Conservation (phyloP, 2,329 filamentous ascomycete genomes). For the Aspergillus sp. region DNA sequence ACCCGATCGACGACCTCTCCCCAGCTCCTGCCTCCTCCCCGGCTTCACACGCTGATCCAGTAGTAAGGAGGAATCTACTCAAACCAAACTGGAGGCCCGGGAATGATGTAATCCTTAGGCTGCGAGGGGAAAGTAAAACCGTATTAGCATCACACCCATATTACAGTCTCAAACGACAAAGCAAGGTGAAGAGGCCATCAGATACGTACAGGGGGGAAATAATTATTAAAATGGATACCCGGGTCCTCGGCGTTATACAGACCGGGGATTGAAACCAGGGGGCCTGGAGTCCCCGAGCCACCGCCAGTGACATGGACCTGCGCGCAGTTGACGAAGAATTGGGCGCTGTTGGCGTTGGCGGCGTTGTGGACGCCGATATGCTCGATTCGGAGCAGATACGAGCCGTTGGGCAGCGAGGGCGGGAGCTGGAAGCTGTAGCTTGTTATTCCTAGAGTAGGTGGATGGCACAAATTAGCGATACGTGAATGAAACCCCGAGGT, state of each 20-base stretch:
- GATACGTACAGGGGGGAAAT: neutral
- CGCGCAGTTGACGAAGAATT: slow-evolving; percentile 53
- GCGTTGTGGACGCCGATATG: slow-evolving; percentile 55
- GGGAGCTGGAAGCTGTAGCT: slow-evolving; percentile 42
- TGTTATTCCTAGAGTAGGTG: slow-evolving; percentile 28
- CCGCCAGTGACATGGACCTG: slow-evolving; percentile 51
- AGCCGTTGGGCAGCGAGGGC: slow-evolving; percentile 49
- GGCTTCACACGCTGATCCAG: too few relatives aligned
- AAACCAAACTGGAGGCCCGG: too few relatives aligned
- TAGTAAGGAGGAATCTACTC: too few relatives aligned
- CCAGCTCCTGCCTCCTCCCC: too few relatives aligned
- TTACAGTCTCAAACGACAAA: too few relatives aligned
- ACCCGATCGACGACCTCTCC: too few relatives aligned
- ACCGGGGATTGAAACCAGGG: slow-evolving; percentile 23
- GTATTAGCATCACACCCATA: too few relatives aligned
- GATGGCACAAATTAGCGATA: too few relatives aligned
- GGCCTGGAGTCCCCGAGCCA: slow-evolving; percentile 32
- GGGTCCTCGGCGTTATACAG: slow-evolving; percentile 24
- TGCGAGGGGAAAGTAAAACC: too few relatives aligned
- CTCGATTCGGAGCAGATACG: slow-evolving; percentile 56
- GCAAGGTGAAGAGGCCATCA: too few relatives aligned
- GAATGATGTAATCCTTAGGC: too few relatives aligned
- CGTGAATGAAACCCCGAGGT: too few relatives aligned
- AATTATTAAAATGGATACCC: slow-evolving; percentile 24
- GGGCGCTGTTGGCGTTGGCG: slow-evolving; percentile 46